These are phyloP conservation scores for Candida tammaniensis DNA, from an alignment of 805 yeast genomes.

Conservation along the genomic window DNA sequence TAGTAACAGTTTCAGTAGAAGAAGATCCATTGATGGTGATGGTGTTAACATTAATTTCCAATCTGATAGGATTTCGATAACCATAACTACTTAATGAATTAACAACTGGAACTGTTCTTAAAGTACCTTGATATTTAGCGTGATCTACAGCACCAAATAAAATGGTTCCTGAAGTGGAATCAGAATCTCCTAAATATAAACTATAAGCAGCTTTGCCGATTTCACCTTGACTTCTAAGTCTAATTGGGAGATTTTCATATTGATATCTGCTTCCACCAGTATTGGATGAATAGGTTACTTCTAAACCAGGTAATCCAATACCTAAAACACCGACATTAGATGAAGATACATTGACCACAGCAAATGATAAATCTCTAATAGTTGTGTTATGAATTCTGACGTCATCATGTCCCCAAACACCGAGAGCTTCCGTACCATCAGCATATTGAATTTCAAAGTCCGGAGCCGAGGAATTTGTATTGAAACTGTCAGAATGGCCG, in stretches of 20 bases:
- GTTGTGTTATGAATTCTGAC: constrained; percentile 49
- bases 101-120: constrained; percentile 28
- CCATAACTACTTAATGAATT: constrained; percentile 36
- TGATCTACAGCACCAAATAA: constrained; percentile 45
- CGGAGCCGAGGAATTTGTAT: constrained; percentile 37
- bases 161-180: constrained; percentile 28
- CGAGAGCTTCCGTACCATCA: constrained; percentile 47
- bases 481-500: constrained; percentile 35
- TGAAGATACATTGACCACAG: constrained; percentile 65
- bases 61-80: constrained; percentile 39
- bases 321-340: constrained; percentile 72
- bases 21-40: constrained; percentile 19
- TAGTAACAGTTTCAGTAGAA: constrained; percentile 14
- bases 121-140: constrained; percentile 35
- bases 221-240: constrained; percentile 28
- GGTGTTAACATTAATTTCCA: constrained; percentile 48
- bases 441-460: constrained; percentile 46
- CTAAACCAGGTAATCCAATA: constrained; percentile 67
- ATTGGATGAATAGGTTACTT: constrained; percentile 45
- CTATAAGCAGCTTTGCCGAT: constrained; percentile 35
- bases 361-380: constrained; percentile 58
- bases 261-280: constrained; percentile 16
- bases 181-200: constrained; percentile 29
- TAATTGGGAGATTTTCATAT: constrained; percentile 39
- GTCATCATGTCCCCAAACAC: constrained; percentile 62